These are phyloP conservation scores for Polygonum maritimum DNA, from an alignment of 148 eudicot genomes.

Conservation along the genomic window DNA sequence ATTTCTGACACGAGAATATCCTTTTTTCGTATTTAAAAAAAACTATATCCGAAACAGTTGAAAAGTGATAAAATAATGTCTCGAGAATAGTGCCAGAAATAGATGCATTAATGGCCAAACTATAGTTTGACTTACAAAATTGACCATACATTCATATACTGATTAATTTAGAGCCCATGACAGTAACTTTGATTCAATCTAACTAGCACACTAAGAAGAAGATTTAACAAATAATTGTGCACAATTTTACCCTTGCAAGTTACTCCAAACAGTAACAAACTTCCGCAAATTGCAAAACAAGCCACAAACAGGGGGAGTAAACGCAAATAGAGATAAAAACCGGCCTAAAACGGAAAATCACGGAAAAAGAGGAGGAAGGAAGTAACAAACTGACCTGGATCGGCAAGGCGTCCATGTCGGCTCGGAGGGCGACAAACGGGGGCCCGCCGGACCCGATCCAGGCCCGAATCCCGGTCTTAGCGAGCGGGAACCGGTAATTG, in stretches of 20 bases:
- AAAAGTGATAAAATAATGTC: neutral
- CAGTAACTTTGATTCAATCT: neutral
- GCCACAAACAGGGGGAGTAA: neutral
- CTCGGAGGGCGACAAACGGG: constrained; percentile 11
- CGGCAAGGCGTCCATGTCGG: constrained; percentile 14
- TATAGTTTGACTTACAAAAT: neutral
- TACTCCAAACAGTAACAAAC: neutral
- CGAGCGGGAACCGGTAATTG: constrained; percentile 9
- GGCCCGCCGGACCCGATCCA: constrained; percentile 15
- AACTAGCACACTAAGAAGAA: neutral
- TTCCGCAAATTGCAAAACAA: neutral
- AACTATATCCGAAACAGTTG: neutral
- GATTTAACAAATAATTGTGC: neutral
- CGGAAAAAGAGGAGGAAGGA: neutral
- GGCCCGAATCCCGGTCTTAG: constrained; percentile 9
- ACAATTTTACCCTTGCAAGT: neutral
- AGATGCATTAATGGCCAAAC: neutral
- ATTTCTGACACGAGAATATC: neutral
- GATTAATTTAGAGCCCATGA: neutral
- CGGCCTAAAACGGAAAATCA: neutral
- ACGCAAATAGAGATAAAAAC: neutral
- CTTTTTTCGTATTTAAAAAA: neutral
- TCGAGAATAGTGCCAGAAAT: neutral
- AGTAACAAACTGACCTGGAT: constrained; percentile 3
- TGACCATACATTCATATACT: neutral